Percentiles rank a stretch among this genome's conserved stretches.
phyloP scores from a whole-genome alignment of 331 rosid genomes.

The Phaseolus coccineus region DNA sequence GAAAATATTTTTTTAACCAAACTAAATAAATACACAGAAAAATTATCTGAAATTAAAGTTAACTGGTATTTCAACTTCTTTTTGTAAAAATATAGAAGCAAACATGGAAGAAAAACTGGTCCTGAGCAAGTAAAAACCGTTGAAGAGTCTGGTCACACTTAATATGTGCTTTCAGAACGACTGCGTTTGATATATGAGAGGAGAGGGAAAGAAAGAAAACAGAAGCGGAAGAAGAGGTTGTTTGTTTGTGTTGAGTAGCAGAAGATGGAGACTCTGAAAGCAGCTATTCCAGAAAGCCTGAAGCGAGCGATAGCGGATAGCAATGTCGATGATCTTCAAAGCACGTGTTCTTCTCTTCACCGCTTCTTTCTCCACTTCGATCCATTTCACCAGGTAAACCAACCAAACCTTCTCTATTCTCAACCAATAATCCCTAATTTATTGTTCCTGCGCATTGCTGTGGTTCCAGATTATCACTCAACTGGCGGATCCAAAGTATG shows the following conservation, averaged over 20 bases:
- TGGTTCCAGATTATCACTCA: conserved; percentile 60
- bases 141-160: too few species aligned
- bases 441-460: not conserved
- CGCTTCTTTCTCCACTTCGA: conserved; percentile 62
- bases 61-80: too few species aligned
- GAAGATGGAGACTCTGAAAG: conserved; percentile 79
- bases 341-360: conserved; percentile 65
- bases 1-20: too few species aligned
- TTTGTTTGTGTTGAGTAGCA: not conserved
- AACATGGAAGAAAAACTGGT: too few species aligned
- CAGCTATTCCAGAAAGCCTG: conserved; percentile 66
- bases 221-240: not conserved
- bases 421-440: conserved; percentile 28
- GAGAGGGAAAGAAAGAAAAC: not conserved
- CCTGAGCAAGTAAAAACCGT: too few species aligned
- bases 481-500: conserved; percentile 62
- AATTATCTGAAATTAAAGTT: too few species aligned
- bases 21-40: too few species aligned
- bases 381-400: conserved; percentile 66
- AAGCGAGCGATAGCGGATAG: conserved; percentile 56
- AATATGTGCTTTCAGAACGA: too few species aligned
- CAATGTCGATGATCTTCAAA: conserved; percentile 55
- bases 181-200: too few species aligned
- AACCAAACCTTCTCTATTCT: not conserved
- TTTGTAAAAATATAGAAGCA: too few species aligned